Percentiles rank a stretch among this genome's conserved stretches.
Evolutionary conservation across 176 grass and related monocot species (phyloP).

Genomic region (Avena eriantha): DNA sequence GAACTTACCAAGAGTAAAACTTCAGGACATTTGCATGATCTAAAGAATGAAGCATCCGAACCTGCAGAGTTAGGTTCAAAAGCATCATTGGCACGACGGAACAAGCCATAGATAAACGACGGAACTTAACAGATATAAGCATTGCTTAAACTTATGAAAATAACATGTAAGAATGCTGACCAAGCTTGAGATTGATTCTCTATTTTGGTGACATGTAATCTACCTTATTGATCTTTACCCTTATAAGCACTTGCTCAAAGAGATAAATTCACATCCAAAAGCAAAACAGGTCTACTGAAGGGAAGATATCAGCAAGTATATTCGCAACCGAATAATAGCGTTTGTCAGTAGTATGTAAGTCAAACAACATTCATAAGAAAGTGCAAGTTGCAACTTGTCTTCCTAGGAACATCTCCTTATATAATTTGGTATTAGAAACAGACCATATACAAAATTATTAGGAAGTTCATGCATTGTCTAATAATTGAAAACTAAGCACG

Average conservation of each 20-base stretch:
- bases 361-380: neutral
- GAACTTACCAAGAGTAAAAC: conserved; percentile 83
- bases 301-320: neutral
- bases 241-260: neutral
- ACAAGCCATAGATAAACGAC: neutral
- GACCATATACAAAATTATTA: neutral
- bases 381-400: neutral
- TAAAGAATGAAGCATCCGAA: conserved; percentile 89
- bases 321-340: neutral
- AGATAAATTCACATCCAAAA: neutral
- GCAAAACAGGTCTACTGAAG: neutral
- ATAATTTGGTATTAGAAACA: conserved; percentile 15
- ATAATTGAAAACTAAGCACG: neutral
- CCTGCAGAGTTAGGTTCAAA: conserved; percentile 59
- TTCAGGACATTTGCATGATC: conserved; percentile 88
- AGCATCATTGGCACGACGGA: conserved; percentile 21
- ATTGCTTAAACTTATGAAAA: neutral
- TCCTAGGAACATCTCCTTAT: neutral
- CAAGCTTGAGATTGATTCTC: neutral
- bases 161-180: conserved; percentile 1
- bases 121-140: neutral
- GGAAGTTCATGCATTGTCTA: neutral
- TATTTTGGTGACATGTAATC: neutral
- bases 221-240: neutral
- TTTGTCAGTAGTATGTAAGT: neutral